Percentiles rank a stretch among this genome's conserved stretches.
Evolutionary conservation across 176 grass and related monocot species (phyloP).

Genomic region (Luzula sylvatica): DNA sequence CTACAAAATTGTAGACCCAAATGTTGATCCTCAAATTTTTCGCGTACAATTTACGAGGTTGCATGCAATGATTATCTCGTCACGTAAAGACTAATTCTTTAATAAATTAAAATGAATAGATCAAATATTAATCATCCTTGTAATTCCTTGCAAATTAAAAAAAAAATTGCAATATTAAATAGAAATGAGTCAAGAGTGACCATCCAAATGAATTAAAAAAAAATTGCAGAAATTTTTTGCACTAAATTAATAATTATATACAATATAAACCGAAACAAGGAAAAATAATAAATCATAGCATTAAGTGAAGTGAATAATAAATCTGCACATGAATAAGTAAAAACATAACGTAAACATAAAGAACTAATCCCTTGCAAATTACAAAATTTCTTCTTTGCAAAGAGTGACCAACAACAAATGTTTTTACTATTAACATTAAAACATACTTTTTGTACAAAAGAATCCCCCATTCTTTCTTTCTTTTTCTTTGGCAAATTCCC

Average conservation of each 20-base stretch:
- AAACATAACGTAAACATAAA: not conserved
- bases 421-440: not conserved
- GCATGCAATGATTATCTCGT: too few relatives aligned
- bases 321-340: constrained; percentile 2
- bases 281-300: not conserved
- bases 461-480: constrained; percentile 9
- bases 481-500: not conserved
- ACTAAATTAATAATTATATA: not conserved
- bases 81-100: too few relatives aligned
- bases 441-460: constrained; percentile 18
- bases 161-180: too few relatives aligned
- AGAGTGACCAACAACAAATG: constrained; percentile 9
- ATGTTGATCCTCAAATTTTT: too few relatives aligned
- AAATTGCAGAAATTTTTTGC: not conserved
- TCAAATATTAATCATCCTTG: too few relatives aligned
- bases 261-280: not conserved
- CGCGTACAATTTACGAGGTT: too few relatives aligned
- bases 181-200: too few relatives aligned
- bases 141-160: too few relatives aligned
- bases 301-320: not conserved
- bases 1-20: too few relatives aligned
- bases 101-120: too few relatives aligned
- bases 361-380: constrained; percentile 14
- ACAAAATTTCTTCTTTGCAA: constrained; percentile 17
- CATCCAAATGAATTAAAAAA: too few relatives aligned